phyloP scores from a whole-genome alignment of 2,329 filamentous ascomycete species.

The Botryosphaeria dothidea region DNA sequence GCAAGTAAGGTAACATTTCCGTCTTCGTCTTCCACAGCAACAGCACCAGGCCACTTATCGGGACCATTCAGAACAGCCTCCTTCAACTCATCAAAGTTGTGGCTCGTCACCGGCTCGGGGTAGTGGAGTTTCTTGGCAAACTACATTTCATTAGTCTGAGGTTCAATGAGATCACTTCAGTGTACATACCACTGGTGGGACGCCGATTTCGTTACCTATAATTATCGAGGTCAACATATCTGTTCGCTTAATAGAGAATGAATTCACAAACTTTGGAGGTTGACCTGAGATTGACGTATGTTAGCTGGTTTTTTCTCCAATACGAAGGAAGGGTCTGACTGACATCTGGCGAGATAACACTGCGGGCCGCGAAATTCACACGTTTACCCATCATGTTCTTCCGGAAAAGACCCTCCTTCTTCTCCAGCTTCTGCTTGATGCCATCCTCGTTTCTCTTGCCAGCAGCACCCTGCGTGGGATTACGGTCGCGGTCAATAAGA shows the following conservation, averaged over 20 bases:
- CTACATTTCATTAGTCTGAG: too few species aligned
- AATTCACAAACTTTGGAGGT: too few species aligned
- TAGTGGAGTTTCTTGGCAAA: conserved; percentile 96
- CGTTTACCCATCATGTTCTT: conserved; percentile 99
- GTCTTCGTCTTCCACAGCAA: conserved; percentile 93
- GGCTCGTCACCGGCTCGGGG: conserved; percentile 93
- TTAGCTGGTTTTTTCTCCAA: too few species aligned
- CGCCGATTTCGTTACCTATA: conserved; percentile 99
- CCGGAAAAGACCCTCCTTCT: conserved; percentile 96
- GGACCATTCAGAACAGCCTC: conserved; percentile 94
- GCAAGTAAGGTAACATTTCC: conserved; percentile 87
- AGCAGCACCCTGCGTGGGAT: conserved; percentile 76
- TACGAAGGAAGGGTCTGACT: too few species aligned
- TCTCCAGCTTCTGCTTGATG: conserved; percentile 96
- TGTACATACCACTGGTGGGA: conserved; percentile 95
- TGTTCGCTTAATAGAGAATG: too few species aligned
- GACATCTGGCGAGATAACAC: too few species aligned
- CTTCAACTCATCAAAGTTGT: conserved; percentile 95
- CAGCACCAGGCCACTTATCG: conserved; percentile 90
- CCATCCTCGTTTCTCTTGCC: conserved; percentile 82
- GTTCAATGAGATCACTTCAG: too few species aligned
- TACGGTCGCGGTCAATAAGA: conserved; percentile 87
- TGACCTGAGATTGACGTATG: too few species aligned
- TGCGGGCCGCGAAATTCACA: conserved; percentile 96
- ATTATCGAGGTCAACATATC: too few species aligned